Base-by-base conservation (phyloP, 106 monocot species). In the Dendrobium officinale region DNA sequence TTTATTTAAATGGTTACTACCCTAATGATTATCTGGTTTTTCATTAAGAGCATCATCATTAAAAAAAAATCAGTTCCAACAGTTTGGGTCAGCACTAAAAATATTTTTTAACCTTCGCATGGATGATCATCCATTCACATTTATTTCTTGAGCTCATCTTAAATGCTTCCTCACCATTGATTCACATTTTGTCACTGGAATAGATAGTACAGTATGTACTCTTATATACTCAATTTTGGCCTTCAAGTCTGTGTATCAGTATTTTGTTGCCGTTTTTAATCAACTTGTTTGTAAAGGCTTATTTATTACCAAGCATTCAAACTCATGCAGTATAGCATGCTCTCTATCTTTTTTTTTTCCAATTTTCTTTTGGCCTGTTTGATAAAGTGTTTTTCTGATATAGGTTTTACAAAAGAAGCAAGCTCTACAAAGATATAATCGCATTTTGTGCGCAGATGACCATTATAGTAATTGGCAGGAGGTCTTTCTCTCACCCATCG, bases 401-500 rank as follows among this genome's bases (percentile, higher is more conserved):
- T 49, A 98, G 97, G 86, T 98, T 68, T 82, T 87, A 77, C 87
- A 88, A 64, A 92, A 73, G 86, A 91, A 81, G 56, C 87, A 89
- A 78, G 89, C 90, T 81, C 89, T 98, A 77, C 87, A 90, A 82
- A 87, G 91, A 79, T 98, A 94, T 78, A 83, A 75, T 74, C 81
- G 84, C 79, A 94, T 97, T 80, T 81, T 97, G 77, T 83, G 47
- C 79, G 92, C 91, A 54, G 96, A 97, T 85, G 96, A 94, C 68
- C 83, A 79, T 77, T 92, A 94, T 67, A 85, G 41, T 64, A 87
- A 82, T 82, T 97, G 96, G 96, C 96, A 92, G 87, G 94, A 92
- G 96, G 96, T 96, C 67, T 48, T 4, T 42, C 51, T 83, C 55
- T 76, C 31, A 37, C 7, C 5, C 41, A 51, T 51, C 49, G 19